phyloP scores from a whole-genome alignment of 768 basidiomycete species.

The Phylloporus scabripes region DNA sequence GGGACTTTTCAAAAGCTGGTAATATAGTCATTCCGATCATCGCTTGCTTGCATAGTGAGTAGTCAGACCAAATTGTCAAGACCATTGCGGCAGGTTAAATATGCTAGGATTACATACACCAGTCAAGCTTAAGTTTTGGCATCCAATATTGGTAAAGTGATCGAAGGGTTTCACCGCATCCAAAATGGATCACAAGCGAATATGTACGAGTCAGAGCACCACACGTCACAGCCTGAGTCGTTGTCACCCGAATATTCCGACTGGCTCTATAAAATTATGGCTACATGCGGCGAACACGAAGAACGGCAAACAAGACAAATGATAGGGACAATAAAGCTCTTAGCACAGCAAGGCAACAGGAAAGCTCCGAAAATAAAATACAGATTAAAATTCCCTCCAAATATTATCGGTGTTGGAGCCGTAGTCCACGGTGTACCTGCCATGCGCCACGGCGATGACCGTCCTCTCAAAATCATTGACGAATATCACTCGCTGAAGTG shows the following conservation, averaged over 20 bases:
- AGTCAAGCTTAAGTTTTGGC: conserved; percentile 22
- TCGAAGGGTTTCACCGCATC: neutral
- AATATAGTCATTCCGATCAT: too few relatives aligned
- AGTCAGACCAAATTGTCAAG: neutral
- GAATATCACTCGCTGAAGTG: conserved; percentile 49
- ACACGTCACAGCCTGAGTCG: neutral
- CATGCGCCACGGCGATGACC: conserved; percentile 35
- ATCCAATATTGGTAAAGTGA: conserved; percentile 5
- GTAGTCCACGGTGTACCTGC: conserved; percentile 25
- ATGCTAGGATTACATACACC: conserved; percentile 18
- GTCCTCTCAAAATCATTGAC: conserved; percentile 59
- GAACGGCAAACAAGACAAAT: conserved; percentile 6
- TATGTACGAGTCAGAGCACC: neutral
- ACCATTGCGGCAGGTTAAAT: conserved; percentile 7
- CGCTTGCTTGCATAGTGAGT: too few relatives aligned
- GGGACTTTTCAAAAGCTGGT: too few relatives aligned
- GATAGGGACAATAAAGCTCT: conserved; percentile 3
- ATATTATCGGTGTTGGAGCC: conserved; percentile 20
- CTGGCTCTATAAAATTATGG: conserved; percentile 4
- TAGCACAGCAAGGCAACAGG: neutral
- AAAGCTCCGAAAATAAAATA: conserved; percentile 11
- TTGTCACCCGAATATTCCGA: conserved; percentile 8
- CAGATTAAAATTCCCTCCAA: conserved; percentile 31
- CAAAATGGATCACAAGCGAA: neutral
- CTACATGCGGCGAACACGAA: conserved; percentile 18